A percentile compares a stretch with the other conserved stretches of the same genome.
Evolutionary conservation across 306 rosid genomes (phyloP).

Genomic region (Gastrolobium villosum): DNA sequence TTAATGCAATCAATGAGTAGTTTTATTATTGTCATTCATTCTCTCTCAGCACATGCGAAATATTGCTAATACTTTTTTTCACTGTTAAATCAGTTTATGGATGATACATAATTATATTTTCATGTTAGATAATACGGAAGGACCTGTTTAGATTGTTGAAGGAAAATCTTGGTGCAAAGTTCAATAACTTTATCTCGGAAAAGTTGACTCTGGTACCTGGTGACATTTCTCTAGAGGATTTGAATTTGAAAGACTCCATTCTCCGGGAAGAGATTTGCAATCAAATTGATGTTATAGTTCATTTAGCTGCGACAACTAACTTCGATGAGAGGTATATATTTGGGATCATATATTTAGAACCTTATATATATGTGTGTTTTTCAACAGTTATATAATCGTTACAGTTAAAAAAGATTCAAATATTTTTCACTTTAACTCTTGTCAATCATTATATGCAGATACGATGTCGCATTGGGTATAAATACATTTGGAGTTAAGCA

Average conservation of each 20-base stretch:
- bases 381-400: neutral
- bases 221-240: slow-evolving; percentile 61
- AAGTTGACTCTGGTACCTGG: slow-evolving; percentile 66
- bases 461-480: slow-evolving; percentile 69
- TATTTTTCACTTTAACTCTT: neutral
- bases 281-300: slow-evolving; percentile 61
- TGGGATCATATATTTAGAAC: neutral
- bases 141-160: slow-evolving; percentile 72
- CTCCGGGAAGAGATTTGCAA: slow-evolving; percentile 58
- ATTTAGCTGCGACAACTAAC: slow-evolving; percentile 82
- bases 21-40: no score
- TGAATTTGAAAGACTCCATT: slow-evolving; percentile 61
- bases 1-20: no score
- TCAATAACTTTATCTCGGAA: slow-evolving; percentile 53
- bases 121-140: slow-evolving; percentile 61
- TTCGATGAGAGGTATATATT: slow-evolving; percentile 74
- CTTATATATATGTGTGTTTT: neutral
- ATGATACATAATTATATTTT: neutral
- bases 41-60: no score
- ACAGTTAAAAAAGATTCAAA: no score
- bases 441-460: slow-evolving; percentile 51
- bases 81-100: neutral
- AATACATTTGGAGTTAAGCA: slow-evolving; percentile 78
- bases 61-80: neutral
- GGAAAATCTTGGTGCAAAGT: slow-evolving; percentile 62